A percentile compares a stretch with the other conserved stretches of the same genome.
phyloP scores from a whole-genome alignment of 257 asterid genomes.

The Petunia axillaris region DNA sequence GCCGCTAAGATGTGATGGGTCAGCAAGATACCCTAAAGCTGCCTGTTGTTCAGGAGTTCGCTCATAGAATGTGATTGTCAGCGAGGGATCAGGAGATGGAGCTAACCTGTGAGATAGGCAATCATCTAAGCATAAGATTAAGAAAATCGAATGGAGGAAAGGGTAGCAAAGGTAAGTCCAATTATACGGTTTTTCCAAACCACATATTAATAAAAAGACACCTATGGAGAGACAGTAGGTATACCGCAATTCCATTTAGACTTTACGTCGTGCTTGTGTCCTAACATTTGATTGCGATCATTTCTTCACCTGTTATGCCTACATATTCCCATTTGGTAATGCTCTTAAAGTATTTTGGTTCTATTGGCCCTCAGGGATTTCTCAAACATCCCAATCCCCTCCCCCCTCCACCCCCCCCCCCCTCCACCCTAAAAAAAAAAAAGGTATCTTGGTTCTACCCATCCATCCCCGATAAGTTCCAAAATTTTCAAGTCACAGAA shows the following conservation, averaged over 20 bases:
- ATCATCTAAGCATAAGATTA: not conserved
- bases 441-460: not conserved
- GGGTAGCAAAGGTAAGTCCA: not conserved
- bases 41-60: slow-evolving; percentile 90
- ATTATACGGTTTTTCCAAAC: too few relatives aligned
- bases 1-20: slow-evolving; percentile 53
- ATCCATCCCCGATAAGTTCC: not conserved
- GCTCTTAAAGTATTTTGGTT: too few relatives aligned
- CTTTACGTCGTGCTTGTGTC: too few relatives aligned
- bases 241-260: too few relatives aligned
- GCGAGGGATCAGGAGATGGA: slow-evolving; percentile 83
- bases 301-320: too few relatives aligned
- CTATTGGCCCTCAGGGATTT: too few relatives aligned
- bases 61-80: slow-evolving; percentile 79
- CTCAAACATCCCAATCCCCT: too few relatives aligned
- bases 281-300: too few relatives aligned
- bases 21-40: slow-evolving; percentile 69
- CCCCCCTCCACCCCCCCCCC: too few relatives aligned
- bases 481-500: not conserved
- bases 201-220: too few relatives aligned
- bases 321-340: too few relatives aligned
- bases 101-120: slow-evolving; percentile 55
- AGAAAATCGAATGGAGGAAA: slow-evolving; percentile 19
- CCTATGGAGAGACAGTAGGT: not conserved
- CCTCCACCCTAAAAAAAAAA: too few relatives aligned